A percentile compares a stretch with the other conserved stretches of the same genome.
Evolutionary conservation across 108 stramenopile species (phyloP).

Genomic region (Seminavis robusta): DNA sequence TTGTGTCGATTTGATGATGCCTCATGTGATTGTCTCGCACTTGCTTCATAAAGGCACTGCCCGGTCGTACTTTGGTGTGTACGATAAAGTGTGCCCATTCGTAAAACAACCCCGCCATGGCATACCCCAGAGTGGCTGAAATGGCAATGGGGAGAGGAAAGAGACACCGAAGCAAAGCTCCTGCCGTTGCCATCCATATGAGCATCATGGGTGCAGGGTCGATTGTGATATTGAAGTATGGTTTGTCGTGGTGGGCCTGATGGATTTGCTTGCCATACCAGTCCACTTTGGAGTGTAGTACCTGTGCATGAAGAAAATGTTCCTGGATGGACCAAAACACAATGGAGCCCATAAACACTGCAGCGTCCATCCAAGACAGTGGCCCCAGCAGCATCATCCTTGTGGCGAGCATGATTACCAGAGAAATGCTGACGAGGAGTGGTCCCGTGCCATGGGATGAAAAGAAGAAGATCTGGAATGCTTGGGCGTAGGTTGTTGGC

Average conservation of each 20-base stretch:
- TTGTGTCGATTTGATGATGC: constrained; percentile 50
- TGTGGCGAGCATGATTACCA: constrained; percentile 16
- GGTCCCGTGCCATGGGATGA: constrained; percentile 20
- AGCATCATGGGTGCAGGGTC: constrained; percentile 54
- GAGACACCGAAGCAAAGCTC: constrained; percentile 24
- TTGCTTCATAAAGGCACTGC: too few relatives aligned
- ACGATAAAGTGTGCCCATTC: constrained; percentile 78
- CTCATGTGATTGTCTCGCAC: constrained; percentile 68
- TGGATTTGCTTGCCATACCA: constrained; percentile 71
- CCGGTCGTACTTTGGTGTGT: constrained; percentile 62
- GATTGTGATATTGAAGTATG: constrained; percentile 60
- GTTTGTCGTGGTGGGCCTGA: constrained; percentile 47
- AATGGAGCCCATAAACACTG: constrained; percentile 24
- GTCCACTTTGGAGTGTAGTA: constrained; percentile 51
- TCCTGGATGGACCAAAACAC: constrained; percentile 68
- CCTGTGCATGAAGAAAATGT: constrained; percentile 43
- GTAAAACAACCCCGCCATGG: constrained; percentile 52
- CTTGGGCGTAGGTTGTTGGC: constrained; percentile 29
- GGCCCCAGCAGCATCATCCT: constrained; percentile 15
- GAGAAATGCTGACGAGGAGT: constrained; percentile 25
- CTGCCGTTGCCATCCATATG: constrained; percentile 47
- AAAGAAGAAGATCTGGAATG: constrained; percentile 25
- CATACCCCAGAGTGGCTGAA: constrained; percentile 54
- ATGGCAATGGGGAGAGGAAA: constrained; percentile 50
- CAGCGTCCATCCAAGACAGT: constrained; percentile 14